phyloP scores from a whole-genome alignment of 208 protist genomes.

The Trypanosoma vivax region DNA sequence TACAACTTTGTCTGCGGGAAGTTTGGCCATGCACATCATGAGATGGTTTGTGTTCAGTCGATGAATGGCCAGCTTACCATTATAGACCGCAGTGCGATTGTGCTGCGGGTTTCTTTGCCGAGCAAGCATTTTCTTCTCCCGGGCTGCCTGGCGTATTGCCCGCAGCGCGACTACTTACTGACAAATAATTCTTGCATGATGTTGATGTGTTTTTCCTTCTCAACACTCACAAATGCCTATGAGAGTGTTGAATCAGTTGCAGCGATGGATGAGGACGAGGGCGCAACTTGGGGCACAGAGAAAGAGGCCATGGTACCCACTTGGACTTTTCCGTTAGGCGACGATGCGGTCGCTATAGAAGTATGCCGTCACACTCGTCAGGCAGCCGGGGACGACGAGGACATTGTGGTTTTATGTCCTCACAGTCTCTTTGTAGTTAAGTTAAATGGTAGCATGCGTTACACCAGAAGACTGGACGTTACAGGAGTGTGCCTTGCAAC shows the following conservation, averaged over 20 bases:
- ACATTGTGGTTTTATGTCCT: conserved; percentile 82
- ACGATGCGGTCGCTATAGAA: conserved; percentile 76
- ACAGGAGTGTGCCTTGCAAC: conserved; percentile 42
- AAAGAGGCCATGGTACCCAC: conserved; percentile 10
- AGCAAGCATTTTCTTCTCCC: conserved; percentile 74
- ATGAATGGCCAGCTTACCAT: conserved; percentile 87
- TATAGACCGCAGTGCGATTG: conserved; percentile 75
- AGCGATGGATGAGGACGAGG: conserved; percentile 13
- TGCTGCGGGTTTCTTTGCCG: conserved; percentile 68
- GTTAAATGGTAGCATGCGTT: conserved; percentile 34
- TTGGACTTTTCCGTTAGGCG: conserved; percentile 81
- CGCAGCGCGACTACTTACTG: conserved; percentile 45
- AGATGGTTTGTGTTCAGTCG: conserved; percentile 88
- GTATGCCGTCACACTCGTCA: conserved; percentile 54
- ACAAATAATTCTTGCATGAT: conserved; percentile 80
- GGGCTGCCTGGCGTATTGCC: conserved; percentile 59
- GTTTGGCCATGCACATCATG: conserved; percentile 65
- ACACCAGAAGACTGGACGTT: conserved; percentile 67
- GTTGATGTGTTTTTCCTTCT: conserved; percentile 76
- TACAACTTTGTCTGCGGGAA: conserved; percentile 81
- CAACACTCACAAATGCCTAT: conserved; percentile 27
- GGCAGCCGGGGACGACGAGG: conserved; percentile 25
- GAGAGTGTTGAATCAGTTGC: background rate
- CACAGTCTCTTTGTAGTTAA: conserved; percentile 65
- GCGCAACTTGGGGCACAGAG: background rate